Evolutionary conservation across 139 green algal genomes (phyloP), one percentile per base, ranked within the genome.

Genomic region (Pseudopediastrum boryanum): DNA sequence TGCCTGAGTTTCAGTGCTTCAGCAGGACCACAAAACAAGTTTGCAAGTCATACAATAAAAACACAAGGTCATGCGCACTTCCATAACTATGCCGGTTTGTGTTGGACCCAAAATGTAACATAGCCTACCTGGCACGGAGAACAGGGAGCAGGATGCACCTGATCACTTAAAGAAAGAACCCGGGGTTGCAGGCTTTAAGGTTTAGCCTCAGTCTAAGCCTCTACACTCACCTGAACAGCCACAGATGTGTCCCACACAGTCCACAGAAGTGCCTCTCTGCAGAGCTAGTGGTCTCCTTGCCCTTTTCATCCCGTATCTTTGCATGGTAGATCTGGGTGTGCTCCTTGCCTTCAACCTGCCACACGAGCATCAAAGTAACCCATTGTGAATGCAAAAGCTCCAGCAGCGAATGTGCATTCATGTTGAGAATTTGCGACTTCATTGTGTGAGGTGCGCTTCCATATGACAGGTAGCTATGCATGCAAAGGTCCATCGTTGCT

Each of bases 221-320:
- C 3, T 35, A 33, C 35, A 5, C 38, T 10, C 64, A 72, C 64
- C 64, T 72, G 64, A 31, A 72, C 23, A 72, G 64, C 86, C 86
- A 91, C 35, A 91, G 73, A 51, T 83, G 58, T 64, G 72, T 78
- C 35, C 87, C 87, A 71, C 87, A 91, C 12, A 69, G 42, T 6
- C 63, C 75, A 73, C 87, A 91, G 62, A 91, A 91, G 9, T 73
- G 38, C 16, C 86, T 80, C 43, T 84, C 48, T 54, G 88, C 88
- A 31, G 39, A 58, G 74, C 68, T 85, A 6, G 41, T 51, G 31
- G 48, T 48, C 21, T 68, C 63, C 39, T 84, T 61, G 46, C 68
- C 59, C 23, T 72, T 58, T 41, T 65, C 48, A 27, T 73, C 50
- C 7, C 65, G 35, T 38, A 85, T 36, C 65, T 87, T 78, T 29